Evolutionary conservation across 75 land plant genomes (phyloP).

Genomic region (Gnetum montanum): DNA sequence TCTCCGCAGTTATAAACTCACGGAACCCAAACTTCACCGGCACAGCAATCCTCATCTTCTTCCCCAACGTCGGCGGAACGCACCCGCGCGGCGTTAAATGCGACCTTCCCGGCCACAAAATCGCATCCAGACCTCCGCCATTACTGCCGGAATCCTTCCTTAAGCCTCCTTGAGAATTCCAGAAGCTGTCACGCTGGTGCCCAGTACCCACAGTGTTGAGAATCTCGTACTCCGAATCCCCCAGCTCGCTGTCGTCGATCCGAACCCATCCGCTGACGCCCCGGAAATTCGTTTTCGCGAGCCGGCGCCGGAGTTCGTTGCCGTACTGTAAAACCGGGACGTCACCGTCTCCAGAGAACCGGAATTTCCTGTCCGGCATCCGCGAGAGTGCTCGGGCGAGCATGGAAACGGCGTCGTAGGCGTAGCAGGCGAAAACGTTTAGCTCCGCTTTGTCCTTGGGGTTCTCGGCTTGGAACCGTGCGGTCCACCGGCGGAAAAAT

Average conservation of each 20-base stretch:
- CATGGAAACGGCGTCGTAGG: no score
- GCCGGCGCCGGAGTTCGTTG: conserved; percentile 1
- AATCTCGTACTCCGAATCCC: conserved; percentile 12
- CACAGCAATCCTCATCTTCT: conserved; percentile 17
- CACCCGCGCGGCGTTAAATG: conserved; percentile 19
- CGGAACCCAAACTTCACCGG: conserved; percentile 25
- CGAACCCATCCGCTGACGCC: conserved; percentile 11
- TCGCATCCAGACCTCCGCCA: neutral
- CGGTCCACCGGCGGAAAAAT: no score
- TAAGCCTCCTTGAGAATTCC: no score
- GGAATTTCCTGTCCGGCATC: no score
- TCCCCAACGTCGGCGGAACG: conserved; percentile 19
- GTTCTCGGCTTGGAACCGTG: no score
- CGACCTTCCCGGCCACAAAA: conserved; percentile 31
- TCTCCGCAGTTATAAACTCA: conserved; percentile 19
- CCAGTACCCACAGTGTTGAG: conserved; percentile 28
- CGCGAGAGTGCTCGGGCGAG: no score
- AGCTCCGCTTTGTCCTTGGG: no score
- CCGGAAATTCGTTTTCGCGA: neutral
- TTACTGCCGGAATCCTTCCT: no score
- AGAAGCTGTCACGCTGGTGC: conserved; percentile 10
- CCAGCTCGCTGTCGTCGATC: neutral
- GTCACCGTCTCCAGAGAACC: no score
- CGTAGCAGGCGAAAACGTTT: no score
- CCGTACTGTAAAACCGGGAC: conserved; percentile 15